Base-by-base conservation (phyloP, 108 stramenopile genomes). In the Skeletonema menzelii region DNA sequence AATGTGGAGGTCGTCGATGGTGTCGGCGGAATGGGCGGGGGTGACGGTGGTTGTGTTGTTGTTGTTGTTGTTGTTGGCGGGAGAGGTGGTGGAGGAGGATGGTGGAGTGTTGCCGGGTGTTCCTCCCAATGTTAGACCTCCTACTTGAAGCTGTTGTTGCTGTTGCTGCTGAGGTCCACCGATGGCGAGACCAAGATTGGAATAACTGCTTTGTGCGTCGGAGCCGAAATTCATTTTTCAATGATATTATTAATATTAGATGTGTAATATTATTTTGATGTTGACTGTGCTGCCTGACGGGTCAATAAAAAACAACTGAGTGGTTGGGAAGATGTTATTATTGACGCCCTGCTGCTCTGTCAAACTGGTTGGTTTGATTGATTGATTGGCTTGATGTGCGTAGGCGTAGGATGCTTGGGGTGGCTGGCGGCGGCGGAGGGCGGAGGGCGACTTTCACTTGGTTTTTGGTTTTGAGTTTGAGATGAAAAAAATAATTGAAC, bases 1-100 rank as follows among this genome's bases (percentile, higher is more conserved):
- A 17, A 88, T 82, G 69, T 91, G 63, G 5, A 95, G 73, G 65
- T 91, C 93, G 40, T 95, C 93, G 84, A 91, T 87, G 58, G 74
- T 34, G 11, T 35, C 59, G 49, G 66, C 53, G 17, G 32, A 20
- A 27, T 28, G 27, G 20, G n/a, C 12, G 59, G 28, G 19, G 31
- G 28, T 30, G 40, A 32, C 62, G 14, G 27, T 11, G 22, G 35
- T 49, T 20, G 67, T 0, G 67, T 0, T 28, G n/a, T 27, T n/a
- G 56, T 0, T 11, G 69, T 27, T 32, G 46, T 35, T 46, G 67
- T 42, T 66, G 56, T 14, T 46, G 42, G 56, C 55, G 10, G 47
- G 53, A 26, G 28, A 22, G 63, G 22, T 40, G 34, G n/a, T 12
- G 31, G 56, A 8, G 32, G 53, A 34, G 14, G 53, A n/a, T 11